Conservation (phyloP, 202 grass and related monocot genomes). For the Saccharum hybrid region DNA sequence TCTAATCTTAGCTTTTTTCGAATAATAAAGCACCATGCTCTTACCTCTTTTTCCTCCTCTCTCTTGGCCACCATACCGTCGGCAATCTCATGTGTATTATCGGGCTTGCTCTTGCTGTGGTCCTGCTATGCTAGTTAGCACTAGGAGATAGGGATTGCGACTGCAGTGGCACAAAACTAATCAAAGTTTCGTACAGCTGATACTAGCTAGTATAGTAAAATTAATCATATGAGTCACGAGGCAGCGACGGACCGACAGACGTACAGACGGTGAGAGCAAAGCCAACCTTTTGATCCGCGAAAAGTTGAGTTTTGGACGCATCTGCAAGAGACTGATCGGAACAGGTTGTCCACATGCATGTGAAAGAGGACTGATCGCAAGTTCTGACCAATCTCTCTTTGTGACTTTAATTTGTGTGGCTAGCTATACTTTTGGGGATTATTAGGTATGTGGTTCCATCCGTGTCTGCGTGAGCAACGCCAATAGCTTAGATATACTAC, state of each 20-base stretch:
- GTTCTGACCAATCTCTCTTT: slow-evolving; percentile 9
- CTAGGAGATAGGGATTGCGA: neutral
- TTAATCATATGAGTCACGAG: neutral
- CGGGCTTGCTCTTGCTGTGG: neutral
- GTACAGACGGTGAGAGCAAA: neutral
- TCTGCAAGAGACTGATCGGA: neutral
- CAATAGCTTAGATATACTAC: neutral
- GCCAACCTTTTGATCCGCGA: neutral
- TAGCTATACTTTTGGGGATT: neutral
- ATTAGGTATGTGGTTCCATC: slow-evolving; percentile 21
- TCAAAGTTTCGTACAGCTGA: neutral
- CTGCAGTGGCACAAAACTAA: neutral
- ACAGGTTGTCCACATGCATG: slow-evolving; percentile 19
- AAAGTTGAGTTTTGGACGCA: slow-evolving; percentile 26
- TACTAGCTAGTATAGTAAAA: no score
- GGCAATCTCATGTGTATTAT: neutral
- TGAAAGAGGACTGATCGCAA: neutral
- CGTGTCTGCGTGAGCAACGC: neutral
- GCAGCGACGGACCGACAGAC: neutral
- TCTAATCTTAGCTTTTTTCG: neutral
- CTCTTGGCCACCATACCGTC: no score
- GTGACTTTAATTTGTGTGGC: neutral
- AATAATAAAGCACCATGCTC: neutral
- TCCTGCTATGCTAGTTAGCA: neutral
- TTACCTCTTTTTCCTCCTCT: neutral